These are phyloP conservation scores for Amanita phalloides DNA, from an alignment of 768 basidiomycete species.

Conservation along the genomic window DNA sequence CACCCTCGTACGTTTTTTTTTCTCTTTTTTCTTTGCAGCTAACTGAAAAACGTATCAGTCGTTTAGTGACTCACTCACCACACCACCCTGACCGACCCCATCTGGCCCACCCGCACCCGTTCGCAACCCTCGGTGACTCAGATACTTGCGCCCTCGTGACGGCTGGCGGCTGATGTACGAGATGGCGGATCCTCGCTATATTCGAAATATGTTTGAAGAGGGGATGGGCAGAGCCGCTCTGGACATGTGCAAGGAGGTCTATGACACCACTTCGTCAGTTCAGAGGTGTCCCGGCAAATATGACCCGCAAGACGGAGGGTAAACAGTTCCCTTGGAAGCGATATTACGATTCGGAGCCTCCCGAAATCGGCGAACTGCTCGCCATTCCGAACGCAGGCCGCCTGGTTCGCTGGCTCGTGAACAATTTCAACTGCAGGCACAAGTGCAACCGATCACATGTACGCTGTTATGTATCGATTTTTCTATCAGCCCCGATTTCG, in stretches of 20 bases:
- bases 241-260: constrained; percentile 91
- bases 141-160: no score
- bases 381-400: constrained; percentile 91
- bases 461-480: constrained; percentile 87
- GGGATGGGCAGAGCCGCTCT: constrained; percentile 93
- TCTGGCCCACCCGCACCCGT: no score
- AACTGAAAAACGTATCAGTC: no score
- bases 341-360: constrained; percentile 86
- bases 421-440: constrained; percentile 93
- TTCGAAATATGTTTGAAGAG: constrained; percentile 97
- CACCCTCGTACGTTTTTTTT: no score
- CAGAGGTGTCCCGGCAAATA: constrained; percentile 78
- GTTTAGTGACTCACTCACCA: no score
- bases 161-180: no score
- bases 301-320: constrained; percentile 84
- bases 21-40: no score
- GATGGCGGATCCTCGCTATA: constrained; percentile 91
- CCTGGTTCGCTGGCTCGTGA: constrained; percentile 85
- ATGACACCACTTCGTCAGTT: constrained; percentile 98
- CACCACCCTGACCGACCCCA: no score
- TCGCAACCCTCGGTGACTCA: no score
- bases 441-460: constrained; percentile 94
- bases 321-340: constrained; percentile 99
- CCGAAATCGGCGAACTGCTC: constrained; percentile 92
- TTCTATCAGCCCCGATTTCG: constrained; percentile 94